These are phyloP conservation scores for Komagataella pseudopastoris DNA, from an alignment of 805 yeast genomes.

Conservation along the genomic window DNA sequence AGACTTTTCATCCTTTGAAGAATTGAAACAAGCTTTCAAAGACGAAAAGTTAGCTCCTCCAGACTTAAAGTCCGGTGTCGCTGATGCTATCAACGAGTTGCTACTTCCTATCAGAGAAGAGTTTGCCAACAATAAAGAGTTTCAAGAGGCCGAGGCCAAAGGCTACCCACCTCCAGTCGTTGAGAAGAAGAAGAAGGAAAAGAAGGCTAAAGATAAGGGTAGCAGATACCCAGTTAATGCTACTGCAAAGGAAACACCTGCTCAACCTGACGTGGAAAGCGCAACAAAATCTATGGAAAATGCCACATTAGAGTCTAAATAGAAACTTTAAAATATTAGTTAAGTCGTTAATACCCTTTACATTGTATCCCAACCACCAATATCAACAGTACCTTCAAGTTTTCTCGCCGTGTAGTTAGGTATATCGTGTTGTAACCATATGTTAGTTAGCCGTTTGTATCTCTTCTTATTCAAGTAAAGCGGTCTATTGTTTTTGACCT, in stretches of 20 bases:
- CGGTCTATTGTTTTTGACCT: conserved; percentile 58
- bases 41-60: conserved; percentile 76
- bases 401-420: conserved; percentile 68
- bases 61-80: conserved; percentile 85
- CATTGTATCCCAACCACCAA: conserved; percentile 93
- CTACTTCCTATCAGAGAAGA: conserved; percentile 77
- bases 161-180: conserved; percentile 76
- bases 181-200: conserved; percentile 50
- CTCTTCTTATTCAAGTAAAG: conserved; percentile 46
- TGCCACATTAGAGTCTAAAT: neutral
- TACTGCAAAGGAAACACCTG: neutral
- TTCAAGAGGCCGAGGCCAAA: conserved; percentile 55
- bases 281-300: neutral
- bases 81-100: conserved; percentile 69
- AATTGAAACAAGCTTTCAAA: conserved; percentile 59
- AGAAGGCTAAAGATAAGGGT: conserved; percentile 79
- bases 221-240: conserved; percentile 71
- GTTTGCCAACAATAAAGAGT: conserved; percentile 47
- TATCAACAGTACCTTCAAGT: conserved; percentile 66
- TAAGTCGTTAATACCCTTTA: conserved; percentile 14
- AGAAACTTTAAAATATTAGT: neutral
- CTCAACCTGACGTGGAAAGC: neutral
- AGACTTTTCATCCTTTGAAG: conserved; percentile 51
- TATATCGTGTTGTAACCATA: conserved; percentile 73
- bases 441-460: conserved; percentile 50